Evolutionary conservation across 2,329 filamentous ascomycete species (phyloP), one percentile per base, ranked within the genome.

Genomic region (Kalaharituber pfeilii): DNA sequence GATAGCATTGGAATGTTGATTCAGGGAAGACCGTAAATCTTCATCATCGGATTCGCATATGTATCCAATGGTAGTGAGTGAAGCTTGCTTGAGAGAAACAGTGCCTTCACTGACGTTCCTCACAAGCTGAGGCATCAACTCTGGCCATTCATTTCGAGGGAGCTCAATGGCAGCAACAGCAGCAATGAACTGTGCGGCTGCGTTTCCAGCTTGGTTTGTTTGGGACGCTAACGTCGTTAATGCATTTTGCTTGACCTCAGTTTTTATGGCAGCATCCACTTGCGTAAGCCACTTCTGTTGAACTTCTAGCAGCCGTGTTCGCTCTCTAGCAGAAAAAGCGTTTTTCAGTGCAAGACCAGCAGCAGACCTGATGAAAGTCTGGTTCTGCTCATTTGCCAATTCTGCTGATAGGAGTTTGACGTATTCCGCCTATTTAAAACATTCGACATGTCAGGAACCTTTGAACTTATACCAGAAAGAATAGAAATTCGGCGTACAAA

Each of bases 301-400:
- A 56, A 96, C 79, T 68, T 93, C 84, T 67, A 85, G 82, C 71
- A 94, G 81, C 67, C 87, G 83, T 66, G 80, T 74, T 66, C 82
- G 82, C 71, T 98, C 91, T 75, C 91, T 84, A 66, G 88, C 85
- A 67, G 86, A 86, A 74, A 98, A 96, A 66, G 91, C 84, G 76
- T 98, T 98, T 74, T 98, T 98, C 67, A 98, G 76, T 64, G 91
- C 89, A 65, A 98, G 79, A 79, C 88, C 91, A 65, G 91, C 91
- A 63, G 91, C 89, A 64, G 86, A 84, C 76, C 91, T 84, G 67
- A 95, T 91, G 67, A 86, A 79, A 61, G 84, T 78, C 67, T 84
- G 76, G 62, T 84, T 81, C 63, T 79, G 77, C 67, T 96, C 89
- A 71, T 95, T 94, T 67, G 88, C 87, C 66, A 98, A 80, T 71